Conservation (phyloP, 805 yeast species). For the Cyberlindnera suaveolens region DNA sequence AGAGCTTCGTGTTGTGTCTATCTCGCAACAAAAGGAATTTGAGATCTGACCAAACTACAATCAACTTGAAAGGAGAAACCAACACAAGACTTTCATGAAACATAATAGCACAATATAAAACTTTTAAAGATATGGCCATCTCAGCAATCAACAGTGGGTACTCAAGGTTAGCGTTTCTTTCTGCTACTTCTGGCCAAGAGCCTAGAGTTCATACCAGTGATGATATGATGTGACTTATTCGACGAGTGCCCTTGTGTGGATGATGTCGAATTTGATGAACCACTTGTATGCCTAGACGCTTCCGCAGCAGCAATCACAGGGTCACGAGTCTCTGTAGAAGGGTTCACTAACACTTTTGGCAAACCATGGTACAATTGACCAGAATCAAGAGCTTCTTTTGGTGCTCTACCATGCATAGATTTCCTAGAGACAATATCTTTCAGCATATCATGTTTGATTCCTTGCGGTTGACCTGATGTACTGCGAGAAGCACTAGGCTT, state of each 20-base stretch:
- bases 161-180: constrained; percentile 1
- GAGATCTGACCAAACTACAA: too few species aligned
- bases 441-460: constrained; percentile 26
- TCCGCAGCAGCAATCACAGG: constrained; percentile 21
- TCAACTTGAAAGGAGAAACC: too few species aligned
- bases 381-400: constrained; percentile 24
- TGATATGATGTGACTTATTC: constrained; percentile 20
- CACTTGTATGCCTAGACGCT: constrained; percentile 15
- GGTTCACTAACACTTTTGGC: constrained; percentile 16
- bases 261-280: background rate
- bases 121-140: too few species aligned
- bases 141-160: too few species aligned
- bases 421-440: constrained; percentile 28
- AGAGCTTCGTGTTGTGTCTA: background rate
- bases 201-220: constrained; percentile 56
- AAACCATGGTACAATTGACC: constrained; percentile 29
- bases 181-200: constrained; percentile 47
- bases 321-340: background rate
- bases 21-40: too few species aligned
- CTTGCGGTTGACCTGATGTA: background rate
- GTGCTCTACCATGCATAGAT: constrained; percentile 7
- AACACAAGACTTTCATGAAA: background rate
- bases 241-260: background rate
- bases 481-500: background rate
- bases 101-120: background rate